Percentiles rank a stretch among this genome's conserved stretches.
Evolutionary conservation across 2,329 filamentous ascomycete species (phyloP).

Genomic region (Fonsecaea erecta): DNA sequence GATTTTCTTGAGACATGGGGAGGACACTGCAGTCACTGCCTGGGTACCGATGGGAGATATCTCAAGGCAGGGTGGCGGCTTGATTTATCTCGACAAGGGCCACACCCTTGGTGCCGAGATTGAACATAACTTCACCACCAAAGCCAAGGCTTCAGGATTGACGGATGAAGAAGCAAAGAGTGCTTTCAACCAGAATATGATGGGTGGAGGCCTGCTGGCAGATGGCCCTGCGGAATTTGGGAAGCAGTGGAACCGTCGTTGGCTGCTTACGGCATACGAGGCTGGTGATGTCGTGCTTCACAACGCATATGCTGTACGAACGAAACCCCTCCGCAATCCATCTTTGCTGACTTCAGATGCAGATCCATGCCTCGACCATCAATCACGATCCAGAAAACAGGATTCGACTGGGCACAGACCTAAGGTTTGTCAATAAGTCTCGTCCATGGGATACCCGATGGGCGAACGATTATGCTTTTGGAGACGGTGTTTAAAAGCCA

Average conservation of each 20-base stretch:
- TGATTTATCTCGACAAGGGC: constrained; percentile 63
- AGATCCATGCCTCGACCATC: constrained; percentile 64
- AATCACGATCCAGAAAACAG: constrained; percentile 58
- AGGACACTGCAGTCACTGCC: constrained; percentile 60
- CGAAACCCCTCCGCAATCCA: not conserved
- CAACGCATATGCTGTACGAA: constrained; percentile 45
- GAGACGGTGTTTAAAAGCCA: constrained; percentile 41
- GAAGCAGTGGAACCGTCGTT: constrained; percentile 51
- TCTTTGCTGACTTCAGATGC: not conserved
- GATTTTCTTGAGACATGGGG: constrained; percentile 61
- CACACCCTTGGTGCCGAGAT: constrained; percentile 55
- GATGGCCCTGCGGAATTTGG: constrained; percentile 55
- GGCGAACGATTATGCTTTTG: constrained; percentile 48
- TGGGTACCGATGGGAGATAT: constrained; percentile 64
- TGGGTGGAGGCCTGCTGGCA: constrained; percentile 59
- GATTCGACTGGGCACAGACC: constrained; percentile 61
- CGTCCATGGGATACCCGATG: constrained; percentile 57
- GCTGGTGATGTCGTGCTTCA: constrained; percentile 57
- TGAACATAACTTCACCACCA: constrained; percentile 56
- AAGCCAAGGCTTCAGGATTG: constrained; percentile 56
- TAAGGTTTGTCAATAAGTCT: constrained; percentile 60
- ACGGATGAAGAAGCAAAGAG: constrained; percentile 57
- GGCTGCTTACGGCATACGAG: constrained; percentile 60
- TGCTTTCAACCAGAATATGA: constrained; percentile 66
- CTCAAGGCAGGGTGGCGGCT: constrained; percentile 59